A percentile compares a stretch with the other conserved stretches of the same genome.
These are phyloP conservation scores for Cutaneotrichosporon sp. DNA, from an alignment of 1,284 basidiomycete species.

Conservation along the genomic window DNA sequence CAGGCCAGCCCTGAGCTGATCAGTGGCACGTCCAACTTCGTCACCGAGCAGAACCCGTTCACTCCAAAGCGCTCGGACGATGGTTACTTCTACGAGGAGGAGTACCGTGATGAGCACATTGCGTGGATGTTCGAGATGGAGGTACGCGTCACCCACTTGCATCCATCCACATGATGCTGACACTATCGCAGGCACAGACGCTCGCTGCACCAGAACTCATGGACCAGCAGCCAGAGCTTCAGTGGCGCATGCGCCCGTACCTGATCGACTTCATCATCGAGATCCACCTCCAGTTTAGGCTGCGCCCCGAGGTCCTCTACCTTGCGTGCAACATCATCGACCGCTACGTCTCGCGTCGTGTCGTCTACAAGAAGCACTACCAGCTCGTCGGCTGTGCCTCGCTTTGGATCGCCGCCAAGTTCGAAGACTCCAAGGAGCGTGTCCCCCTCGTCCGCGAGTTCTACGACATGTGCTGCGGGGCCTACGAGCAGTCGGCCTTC, in stretches of 20 bases:
- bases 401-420: constrained; percentile 98
- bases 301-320: constrained; percentile 97
- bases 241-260: constrained; percentile 98
- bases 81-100: constrained; percentile 68
- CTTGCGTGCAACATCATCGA: constrained; percentile 98
- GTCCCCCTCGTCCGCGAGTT: constrained; percentile 94
- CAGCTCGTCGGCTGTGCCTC: constrained; percentile 98
- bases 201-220: constrained; percentile 89
- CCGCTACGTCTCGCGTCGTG: constrained; percentile 96
- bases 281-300: constrained; percentile 93
- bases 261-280: constrained; percentile 99
- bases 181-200: constrained; percentile 66
- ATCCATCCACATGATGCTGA: constrained; percentile 6
- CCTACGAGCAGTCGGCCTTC: constrained; percentile 94
- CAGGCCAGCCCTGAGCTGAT: constrained; percentile 4
- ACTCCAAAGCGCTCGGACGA: constrained; percentile 44
- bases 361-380: constrained; percentile 99
- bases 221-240: constrained; percentile 97
- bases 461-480: constrained; percentile 88
- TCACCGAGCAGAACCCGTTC: constrained; percentile 3
- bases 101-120: constrained; percentile 90
- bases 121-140: constrained; percentile 97
- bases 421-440: constrained; percentile 98
- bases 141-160: constrained; percentile 62
- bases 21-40: constrained; percentile 2